These are phyloP conservation scores for Diplodia intermedia DNA, from an alignment of 2,329 filamentous ascomycete genomes.

Conservation along the genomic window DNA sequence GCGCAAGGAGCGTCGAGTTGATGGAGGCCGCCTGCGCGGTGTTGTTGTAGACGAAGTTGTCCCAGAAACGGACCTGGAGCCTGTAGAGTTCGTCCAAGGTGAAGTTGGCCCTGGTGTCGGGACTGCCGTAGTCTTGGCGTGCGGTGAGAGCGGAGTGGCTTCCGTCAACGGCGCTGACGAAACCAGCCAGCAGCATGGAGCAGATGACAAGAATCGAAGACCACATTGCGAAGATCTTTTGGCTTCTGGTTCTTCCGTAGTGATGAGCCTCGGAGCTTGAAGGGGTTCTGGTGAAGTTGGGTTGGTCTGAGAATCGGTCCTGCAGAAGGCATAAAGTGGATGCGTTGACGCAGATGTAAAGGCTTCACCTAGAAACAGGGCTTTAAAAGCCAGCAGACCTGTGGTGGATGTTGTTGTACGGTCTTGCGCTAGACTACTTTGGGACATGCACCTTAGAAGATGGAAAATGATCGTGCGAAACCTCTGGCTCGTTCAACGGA, in stretches of 20 bases:
- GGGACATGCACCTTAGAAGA: background rate
- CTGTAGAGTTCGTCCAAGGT: slow-evolving; percentile 42
- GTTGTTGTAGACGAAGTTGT: slow-evolving; percentile 38
- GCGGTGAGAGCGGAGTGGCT: background rate
- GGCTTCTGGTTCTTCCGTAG: background rate
- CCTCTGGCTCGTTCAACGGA: background rate
- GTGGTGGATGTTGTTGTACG: background rate
- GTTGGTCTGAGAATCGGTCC: background rate
- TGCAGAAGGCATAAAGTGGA: background rate
- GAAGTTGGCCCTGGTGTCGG: slow-evolving; percentile 35
- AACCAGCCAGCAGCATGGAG: background rate
- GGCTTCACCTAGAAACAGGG: background rate
- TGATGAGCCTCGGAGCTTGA: background rate
- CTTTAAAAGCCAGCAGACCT: background rate
- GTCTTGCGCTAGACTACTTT: slow-evolving; percentile 1
- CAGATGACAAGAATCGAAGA: background rate
- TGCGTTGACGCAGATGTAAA: background rate
- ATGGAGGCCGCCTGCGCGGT: slow-evolving; percentile 39
- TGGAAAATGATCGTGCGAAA: slow-evolving; percentile 7
- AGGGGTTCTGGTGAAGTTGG: background rate
- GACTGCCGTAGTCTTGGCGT: background rate
- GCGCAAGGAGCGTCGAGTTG: slow-evolving; percentile 45
- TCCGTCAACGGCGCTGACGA: background rate
- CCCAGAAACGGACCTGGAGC: slow-evolving; percentile 42
- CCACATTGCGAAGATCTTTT: background rate